Base-by-base conservation (phyloP, 2,329 filamentous ascomycete genomes). In the Huntiella decipiens region DNA sequence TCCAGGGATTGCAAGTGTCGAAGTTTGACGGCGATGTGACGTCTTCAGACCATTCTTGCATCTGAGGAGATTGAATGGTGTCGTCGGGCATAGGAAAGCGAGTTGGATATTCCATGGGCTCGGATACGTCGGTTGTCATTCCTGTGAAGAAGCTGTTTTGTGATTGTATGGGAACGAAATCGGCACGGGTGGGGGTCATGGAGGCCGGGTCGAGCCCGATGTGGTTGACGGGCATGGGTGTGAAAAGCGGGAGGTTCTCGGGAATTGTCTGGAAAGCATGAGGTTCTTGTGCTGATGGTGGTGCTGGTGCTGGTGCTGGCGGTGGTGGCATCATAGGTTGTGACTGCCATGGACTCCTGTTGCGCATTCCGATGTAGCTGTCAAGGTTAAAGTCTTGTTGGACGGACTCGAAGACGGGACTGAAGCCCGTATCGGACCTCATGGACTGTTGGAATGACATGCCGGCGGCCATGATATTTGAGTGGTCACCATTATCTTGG, bases 301-400 rank as follows among this genome's bases (percentile, higher is more conserved):
- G 37, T 3, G 6, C n/a, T 15, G 15, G 37, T 3, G 15, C 16
- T 17, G n/a, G 36, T 39, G 16, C 8, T 39, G 16, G 15, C 15
- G 22, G 37, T 15, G 15, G 37, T 3, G 15, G 37, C 16, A 39
- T 17, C 3, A 22, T 16, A 3, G 15, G 37, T 5, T 17, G 37
- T 28, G 22, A 28, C 8, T 28, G 22, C 22, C 22, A 13, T 10
- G 31, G 33, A 35, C 37, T 42, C 39, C 34, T 22, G 13, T 32
- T 19, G 32, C 37, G 32, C 32, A 39, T 32, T 16, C 6, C n/a
- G 12, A 38, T 11, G 28, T 38, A 45, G 8, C 22, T 35, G n/a
- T 13, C 15, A n/a, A 45, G 38, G 11, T 45, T 35, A 16, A 45
- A 45, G 35, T 45, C 43, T 19, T 45, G 34, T 15, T 45, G 33